These are phyloP conservation scores for Saturnispora gosingensis DNA, from an alignment of 805 yeast genomes.

Conservation along the genomic window DNA sequence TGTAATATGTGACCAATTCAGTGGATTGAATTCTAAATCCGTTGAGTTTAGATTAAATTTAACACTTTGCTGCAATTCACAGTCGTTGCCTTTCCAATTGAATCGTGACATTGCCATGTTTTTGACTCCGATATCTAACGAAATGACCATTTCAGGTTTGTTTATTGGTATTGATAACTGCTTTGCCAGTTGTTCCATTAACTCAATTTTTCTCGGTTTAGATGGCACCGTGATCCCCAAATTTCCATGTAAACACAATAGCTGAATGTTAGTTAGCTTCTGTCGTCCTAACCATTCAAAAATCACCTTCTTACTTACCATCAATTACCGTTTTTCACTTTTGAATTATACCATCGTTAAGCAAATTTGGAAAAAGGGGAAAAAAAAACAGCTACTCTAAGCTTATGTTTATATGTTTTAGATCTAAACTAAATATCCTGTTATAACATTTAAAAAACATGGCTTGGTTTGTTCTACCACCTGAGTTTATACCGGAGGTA, in stretches of 20 bases:
- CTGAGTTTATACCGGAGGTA: slow-evolving; percentile 24
- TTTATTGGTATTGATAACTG: not conserved
- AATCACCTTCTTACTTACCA: not conserved
- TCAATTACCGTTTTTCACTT: not conserved
- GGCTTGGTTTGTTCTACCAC: slow-evolving; percentile 26
- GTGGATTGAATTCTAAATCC: slow-evolving; percentile 22
- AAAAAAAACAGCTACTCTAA: not conserved
- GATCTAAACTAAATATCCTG: not conserved
- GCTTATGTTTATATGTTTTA: not conserved
- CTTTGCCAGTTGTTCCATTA: slow-evolving; percentile 3
- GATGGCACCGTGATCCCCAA: slow-evolving; percentile 5
- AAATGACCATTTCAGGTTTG: slow-evolving; percentile 16
- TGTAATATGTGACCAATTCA: slow-evolving; percentile 21
- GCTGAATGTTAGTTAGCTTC: slow-evolving; percentile 6
- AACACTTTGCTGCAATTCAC: slow-evolving; percentile 22
- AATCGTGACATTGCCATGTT: slow-evolving; percentile 27
- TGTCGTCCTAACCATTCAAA: slow-evolving; percentile 2
- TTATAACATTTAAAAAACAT: slow-evolving; percentile 7
- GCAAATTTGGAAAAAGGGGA: not conserved
- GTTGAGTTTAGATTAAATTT: slow-evolving; percentile 25
- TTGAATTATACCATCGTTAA: not conserved
- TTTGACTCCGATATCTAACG: slow-evolving; percentile 29
- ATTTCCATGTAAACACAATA: slow-evolving; percentile 1
- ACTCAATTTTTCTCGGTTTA: not conserved
- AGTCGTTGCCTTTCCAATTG: not conserved